phyloP scores from a whole-genome alignment of 768 basidiomycete species.

The Termitomyces titanicus region DNA sequence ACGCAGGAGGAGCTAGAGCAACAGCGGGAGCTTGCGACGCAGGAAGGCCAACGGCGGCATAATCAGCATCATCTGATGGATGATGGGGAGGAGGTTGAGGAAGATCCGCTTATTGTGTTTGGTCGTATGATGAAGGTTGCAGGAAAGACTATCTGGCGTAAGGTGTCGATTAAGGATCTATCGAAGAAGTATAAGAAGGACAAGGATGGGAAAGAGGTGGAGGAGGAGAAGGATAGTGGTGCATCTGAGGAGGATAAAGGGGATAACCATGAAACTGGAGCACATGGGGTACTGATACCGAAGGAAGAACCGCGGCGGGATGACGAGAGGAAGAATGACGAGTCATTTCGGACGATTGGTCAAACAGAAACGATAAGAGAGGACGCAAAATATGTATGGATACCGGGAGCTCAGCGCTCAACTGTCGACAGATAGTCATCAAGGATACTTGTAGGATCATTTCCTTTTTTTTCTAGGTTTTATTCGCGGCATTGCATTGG shows the following conservation, averaged over 20 bases:
- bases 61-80: slow-evolving; percentile 12
- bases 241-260: not conserved
- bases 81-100: slow-evolving; percentile 24
- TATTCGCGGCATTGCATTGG: slow-evolving; percentile 2
- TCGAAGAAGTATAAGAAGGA: slow-evolving; percentile 14
- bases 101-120: slow-evolving; percentile 46
- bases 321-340: slow-evolving; percentile 24
- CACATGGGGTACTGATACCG: not conserved
- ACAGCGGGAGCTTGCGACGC: slow-evolving; percentile 22
- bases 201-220: slow-evolving; percentile 12
- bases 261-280: slow-evolving; percentile 1
- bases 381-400: slow-evolving; percentile 17
- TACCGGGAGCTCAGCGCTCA: slow-evolving; percentile 1
- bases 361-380: slow-evolving; percentile 27
- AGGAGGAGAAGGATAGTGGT: slow-evolving; percentile 12
- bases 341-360: slow-evolving; percentile 20
- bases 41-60: slow-evolving; percentile 16
- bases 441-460: not conserved
- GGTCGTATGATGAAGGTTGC: slow-evolving; percentile 51
- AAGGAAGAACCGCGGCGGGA: slow-evolving; percentile 3
- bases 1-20: slow-evolving; percentile 35
- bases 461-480: slow-evolving; percentile 2
- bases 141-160: slow-evolving; percentile 48
- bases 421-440: too few species aligned
- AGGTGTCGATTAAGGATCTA: slow-evolving; percentile 37